A percentile compares a stretch with the other conserved stretches of the same genome.
Evolutionary conservation across 2,329 filamentous ascomycete genomes (phyloP).

Genomic region (Colletotrichum endophyticum): DNA sequence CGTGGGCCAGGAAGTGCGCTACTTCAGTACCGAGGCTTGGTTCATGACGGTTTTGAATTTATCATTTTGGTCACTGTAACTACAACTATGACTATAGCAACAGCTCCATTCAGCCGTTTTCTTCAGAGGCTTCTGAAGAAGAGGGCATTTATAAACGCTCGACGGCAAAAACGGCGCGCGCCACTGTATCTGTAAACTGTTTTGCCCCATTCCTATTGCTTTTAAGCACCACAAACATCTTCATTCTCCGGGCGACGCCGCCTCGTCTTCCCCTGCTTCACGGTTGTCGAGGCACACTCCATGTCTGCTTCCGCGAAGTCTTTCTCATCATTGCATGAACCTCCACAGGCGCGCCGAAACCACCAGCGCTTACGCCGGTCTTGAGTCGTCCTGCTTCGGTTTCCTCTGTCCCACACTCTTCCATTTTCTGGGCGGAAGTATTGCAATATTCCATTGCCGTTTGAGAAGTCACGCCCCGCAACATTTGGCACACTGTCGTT

Average conservation of each 20-base stretch:
- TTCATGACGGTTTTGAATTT: not conserved
- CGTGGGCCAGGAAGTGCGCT: not conserved
- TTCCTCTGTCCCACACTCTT: not conserved
- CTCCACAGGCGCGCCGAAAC: not conserved
- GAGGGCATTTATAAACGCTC: not conserved
- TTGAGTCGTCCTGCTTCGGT: not conserved
- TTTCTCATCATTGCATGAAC: not conserved
- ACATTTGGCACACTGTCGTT: constrained; percentile 8
- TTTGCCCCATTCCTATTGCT: not conserved
- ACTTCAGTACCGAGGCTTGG: not conserved
- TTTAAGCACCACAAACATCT: not conserved
- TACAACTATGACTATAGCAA: not conserved
- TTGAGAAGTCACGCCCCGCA: not conserved
- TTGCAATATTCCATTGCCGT: not conserved
- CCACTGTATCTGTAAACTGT: not conserved
- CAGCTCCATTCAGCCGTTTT: not conserved
- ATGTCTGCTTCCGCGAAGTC: not conserved
- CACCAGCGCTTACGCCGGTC: not conserved
- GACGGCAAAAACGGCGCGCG: not conserved
- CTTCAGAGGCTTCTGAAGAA: not conserved
- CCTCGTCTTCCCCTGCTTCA: not conserved
- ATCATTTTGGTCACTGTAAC: not conserved
- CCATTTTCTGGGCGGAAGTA: not conserved
- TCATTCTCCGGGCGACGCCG: not conserved
- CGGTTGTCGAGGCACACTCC: not conserved